Conservation (phyloP, 345 rosid species). For the Noccaea caerulescens region DNA sequence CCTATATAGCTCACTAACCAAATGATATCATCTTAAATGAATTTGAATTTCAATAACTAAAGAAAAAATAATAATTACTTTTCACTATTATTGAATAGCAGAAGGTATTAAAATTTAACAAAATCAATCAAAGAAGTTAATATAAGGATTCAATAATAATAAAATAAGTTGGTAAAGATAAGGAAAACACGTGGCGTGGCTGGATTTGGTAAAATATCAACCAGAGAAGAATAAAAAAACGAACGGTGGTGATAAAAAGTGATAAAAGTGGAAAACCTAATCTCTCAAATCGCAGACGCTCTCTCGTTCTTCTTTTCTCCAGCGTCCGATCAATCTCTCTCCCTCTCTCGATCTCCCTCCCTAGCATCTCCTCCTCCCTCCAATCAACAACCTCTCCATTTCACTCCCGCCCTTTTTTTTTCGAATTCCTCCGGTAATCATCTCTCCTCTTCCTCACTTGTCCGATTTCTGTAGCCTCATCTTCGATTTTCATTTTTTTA, state of each 20-base stretch:
- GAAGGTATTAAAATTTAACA: not conserved
- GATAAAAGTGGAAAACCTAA: conserved; percentile 37
- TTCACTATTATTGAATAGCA: not conserved
- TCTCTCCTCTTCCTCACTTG: not conserved
- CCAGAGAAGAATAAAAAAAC: conserved; percentile 39
- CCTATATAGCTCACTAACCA: no score
- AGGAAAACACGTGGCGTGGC: conserved; percentile 23
- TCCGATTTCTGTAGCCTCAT: not conserved
- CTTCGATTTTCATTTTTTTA: not conserved
- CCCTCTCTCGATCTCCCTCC: conserved; percentile 40
- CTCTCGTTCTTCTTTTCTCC: conserved; percentile 66
- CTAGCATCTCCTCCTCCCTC: conserved; percentile 51
- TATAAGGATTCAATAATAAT: no score
- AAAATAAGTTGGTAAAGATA: conserved; percentile 10
- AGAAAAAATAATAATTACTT: not conserved
- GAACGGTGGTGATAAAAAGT: conserved; percentile 72
- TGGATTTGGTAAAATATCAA: conserved; percentile 32
- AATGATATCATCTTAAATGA: no score
- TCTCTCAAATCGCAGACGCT: conserved; percentile 65
- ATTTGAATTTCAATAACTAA: no score
- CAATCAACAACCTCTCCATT: conserved; percentile 44
- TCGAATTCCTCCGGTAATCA: conserved; percentile 44
- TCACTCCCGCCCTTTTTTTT: conserved; percentile 71
- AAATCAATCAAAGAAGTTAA: not conserved
- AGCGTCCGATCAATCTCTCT: conserved; percentile 85